Conservation (phyloP, 2,329 filamentous ascomycete species). For the Fulvia fulva region DNA sequence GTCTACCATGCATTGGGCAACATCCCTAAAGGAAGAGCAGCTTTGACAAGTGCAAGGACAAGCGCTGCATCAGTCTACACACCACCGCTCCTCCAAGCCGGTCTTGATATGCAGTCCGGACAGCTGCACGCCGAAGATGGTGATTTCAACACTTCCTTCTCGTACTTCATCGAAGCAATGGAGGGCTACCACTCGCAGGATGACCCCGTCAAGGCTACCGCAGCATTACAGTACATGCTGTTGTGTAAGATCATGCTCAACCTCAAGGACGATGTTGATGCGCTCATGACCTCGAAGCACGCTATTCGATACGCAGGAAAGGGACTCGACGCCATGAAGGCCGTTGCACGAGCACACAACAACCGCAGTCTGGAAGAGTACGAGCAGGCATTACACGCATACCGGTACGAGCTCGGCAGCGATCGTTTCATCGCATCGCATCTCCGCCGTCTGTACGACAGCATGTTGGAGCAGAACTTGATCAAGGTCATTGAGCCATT, state of each 20-base stretch:
- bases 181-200: constrained; percentile 96
- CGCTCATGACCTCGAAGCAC: constrained; percentile 92
- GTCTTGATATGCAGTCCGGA: constrained; percentile 97
- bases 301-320: constrained; percentile 93
- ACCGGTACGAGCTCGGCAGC: constrained; percentile 88
- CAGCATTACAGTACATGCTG: constrained; percentile 97
- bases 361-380: constrained; percentile 97
- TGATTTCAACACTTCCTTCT: constrained; percentile 98
- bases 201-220: constrained; percentile 83
- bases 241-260: constrained; percentile 99
- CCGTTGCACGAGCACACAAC: constrained; percentile 89
- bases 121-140: constrained; percentile 98
- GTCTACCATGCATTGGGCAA: constrained; percentile 98
- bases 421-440: constrained; percentile 97
- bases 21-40: constrained; percentile 90
- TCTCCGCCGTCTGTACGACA: constrained; percentile 90
- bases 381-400: constrained; percentile 83
- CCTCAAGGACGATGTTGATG: constrained; percentile 90
- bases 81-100: constrained; percentile 88
- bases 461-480: constrained; percentile 98
- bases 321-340: constrained; percentile 98
- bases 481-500: constrained; percentile 99
- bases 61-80: constrained; percentile 97
- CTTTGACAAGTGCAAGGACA: constrained; percentile 88
- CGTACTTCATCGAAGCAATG: constrained; percentile 98